Evolutionary conservation across 2,329 filamentous ascomycete genomes (phyloP), one percentile per base, ranked within the genome.

Genomic region (Fusarium brevicatenulatum): DNA sequence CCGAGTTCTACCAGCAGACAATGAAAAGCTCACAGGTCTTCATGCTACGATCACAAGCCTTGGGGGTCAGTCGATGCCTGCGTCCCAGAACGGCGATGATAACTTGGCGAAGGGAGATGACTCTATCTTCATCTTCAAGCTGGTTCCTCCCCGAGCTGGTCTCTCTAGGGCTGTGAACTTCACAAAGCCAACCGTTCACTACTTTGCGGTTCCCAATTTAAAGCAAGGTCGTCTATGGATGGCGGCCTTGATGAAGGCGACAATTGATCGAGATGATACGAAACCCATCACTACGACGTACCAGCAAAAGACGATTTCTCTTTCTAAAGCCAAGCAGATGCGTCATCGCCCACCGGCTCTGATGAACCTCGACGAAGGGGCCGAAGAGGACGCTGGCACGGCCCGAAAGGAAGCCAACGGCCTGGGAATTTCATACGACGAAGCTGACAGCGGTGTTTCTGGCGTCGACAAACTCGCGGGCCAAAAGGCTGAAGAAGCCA

Each of bases 211-310:
- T 28, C 95, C 97, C 58, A 97, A 93, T 77, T 85, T 98, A 66
- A 91, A 94, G 77, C 91, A 96, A 79, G 96, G 96, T 21, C 91
- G 96, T 18, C 85, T 97, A 44, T 99, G 96, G 96, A 99, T 99
- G 96, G 96, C 95, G 9, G 96, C 96, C 10, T 85, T 99, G 57
- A 97, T 99, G 94, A 99, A 99, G 84, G 96, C 96, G 16, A 99
- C 96, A 3, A 99, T 99, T 77, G 95, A 98, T 80, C 92, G 95
- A 68, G 96, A 99, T 76, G 91, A 92, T 78, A 89, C 89, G 8
- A 89, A 92, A 69, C 90, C 92, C 15, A 91, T 97, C 68, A 95
- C 94, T 25, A 96, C 93, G 7, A 97, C 95, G 7, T 98, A 98
- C 83, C 95, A 97, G 80, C 95, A 98, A 80, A 96, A 97, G 86